phyloP scores from a whole-genome alignment of 139 green algal genomes.

The Asterochloris sp. region DNA sequence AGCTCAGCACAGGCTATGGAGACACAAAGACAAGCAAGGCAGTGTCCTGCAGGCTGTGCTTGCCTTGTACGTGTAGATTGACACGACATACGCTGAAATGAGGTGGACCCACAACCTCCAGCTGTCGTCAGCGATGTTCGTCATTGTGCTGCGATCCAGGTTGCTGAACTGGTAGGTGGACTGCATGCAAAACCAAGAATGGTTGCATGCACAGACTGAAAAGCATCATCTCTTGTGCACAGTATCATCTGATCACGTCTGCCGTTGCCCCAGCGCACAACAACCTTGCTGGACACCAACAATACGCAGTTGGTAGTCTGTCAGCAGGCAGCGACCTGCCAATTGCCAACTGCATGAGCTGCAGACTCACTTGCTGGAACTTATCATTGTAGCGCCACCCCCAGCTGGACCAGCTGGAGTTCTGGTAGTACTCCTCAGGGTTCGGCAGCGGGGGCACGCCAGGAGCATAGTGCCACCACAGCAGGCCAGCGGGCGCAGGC shows the following conservation, averaged over 20 bases:
- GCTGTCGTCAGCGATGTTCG: slow-evolving; percentile 40
- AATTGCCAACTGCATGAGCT: too few relatives aligned
- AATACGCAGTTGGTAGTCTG: too few relatives aligned
- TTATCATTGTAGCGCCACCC: slow-evolving; percentile 29
- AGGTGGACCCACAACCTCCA: slow-evolving; percentile 58
- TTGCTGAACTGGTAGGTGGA: slow-evolving; percentile 30
- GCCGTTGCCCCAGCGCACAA: too few relatives aligned
- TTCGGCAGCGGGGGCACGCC: slow-evolving; percentile 23
- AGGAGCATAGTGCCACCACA: slow-evolving; percentile 40
- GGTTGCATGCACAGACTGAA: too few relatives aligned
- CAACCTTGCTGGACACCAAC: too few relatives aligned
- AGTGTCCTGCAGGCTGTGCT: too few relatives aligned
- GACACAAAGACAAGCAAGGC: background rate
- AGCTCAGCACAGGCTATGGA: background rate
- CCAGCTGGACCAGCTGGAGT: slow-evolving; percentile 14
- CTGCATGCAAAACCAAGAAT: too few relatives aligned
- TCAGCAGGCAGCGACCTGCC: too few relatives aligned
- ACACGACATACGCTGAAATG: slow-evolving; percentile 47
- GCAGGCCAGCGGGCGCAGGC: slow-evolving; percentile 34
- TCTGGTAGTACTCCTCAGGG: slow-evolving; percentile 1
- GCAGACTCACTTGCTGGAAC: background rate
- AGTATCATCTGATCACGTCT: too few relatives aligned
- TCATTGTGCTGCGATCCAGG: slow-evolving; percentile 40
- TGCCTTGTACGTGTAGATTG: slow-evolving; percentile 37
- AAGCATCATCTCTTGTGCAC: too few relatives aligned